These are phyloP conservation scores for Chaetomiaceae sp. DNA, from an alignment of 2,329 filamentous ascomycete species.

Conservation along the genomic window DNA sequence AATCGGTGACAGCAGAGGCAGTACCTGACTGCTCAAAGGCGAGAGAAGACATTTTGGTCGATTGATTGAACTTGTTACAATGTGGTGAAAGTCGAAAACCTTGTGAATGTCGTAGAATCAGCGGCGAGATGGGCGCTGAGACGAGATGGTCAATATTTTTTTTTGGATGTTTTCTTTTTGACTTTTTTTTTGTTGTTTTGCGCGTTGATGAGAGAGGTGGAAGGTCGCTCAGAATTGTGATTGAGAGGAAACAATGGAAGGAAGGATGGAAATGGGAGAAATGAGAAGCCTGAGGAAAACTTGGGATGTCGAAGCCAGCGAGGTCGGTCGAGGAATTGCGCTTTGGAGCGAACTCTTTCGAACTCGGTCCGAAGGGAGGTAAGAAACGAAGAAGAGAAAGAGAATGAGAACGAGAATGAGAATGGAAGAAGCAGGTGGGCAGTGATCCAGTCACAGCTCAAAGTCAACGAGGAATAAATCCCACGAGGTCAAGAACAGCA, in stretches of 20 bases:
- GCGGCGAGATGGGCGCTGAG: neutral
- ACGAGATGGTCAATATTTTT: too few species aligned
- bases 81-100: slow-evolving; percentile 1
- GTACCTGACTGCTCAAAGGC: slow-evolving; percentile 9
- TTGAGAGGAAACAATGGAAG: neutral
- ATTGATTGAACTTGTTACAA: slow-evolving; percentile 3
- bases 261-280: neutral
- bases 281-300: too few species aligned
- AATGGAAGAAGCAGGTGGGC: neutral
- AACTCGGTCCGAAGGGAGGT: neutral
- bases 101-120: neutral
- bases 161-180: too few species aligned
- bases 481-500: neutral
- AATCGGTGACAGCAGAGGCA: slow-evolving; percentile 4
- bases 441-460: neutral
- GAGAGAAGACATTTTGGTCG: slow-evolving; percentile 5
- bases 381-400: too few species aligned
- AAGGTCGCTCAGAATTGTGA: neutral
- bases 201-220: neutral
- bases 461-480: neutral
- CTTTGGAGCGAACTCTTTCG: neutral
- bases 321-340: neutral
- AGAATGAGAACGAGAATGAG: too few species aligned
- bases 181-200: neutral
- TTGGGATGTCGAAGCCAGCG: neutral